Percentiles rank a stretch among this genome's conserved stretches.
These are phyloP conservation scores for Saprolegnia diclina DNA, from an alignment of 352 stramenopile genomes.

Conservation along the genomic window DNA sequence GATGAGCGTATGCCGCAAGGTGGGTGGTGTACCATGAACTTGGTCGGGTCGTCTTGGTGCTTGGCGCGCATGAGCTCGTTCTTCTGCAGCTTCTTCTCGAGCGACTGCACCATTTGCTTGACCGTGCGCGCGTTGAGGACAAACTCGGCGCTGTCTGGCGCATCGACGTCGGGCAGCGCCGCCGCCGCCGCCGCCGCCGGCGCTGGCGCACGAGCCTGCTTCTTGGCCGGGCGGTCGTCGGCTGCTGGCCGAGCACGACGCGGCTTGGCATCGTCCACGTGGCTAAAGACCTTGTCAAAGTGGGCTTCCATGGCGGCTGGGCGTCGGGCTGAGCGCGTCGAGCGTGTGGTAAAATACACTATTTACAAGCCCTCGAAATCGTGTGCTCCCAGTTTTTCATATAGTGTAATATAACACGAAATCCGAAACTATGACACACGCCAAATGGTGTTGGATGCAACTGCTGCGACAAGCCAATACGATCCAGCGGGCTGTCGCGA, in stretches of 20 bases:
- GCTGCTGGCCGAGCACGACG: neutral
- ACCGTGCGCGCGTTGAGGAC: conserved; percentile 63
- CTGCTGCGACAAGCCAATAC: no score
- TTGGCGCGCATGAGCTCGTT: conserved; percentile 80
- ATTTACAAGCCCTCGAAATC: neutral
- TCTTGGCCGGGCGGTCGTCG: conserved; percentile 14
- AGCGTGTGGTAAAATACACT: neutral
- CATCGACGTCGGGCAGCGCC: conserved; percentile 2
- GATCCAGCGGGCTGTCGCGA: no score
- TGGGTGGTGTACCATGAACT: conserved; percentile 53
- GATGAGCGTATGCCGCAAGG: neutral
- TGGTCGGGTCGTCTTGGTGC: conserved; percentile 60
- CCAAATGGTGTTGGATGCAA: no score
- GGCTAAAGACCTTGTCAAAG: conserved; percentile 26
- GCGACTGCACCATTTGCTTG: conserved; percentile 56
- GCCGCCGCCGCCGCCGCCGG: neutral
- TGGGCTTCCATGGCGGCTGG: conserved; percentile 23
- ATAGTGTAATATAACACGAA: neutral
- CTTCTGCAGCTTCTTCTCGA: conserved; percentile 66
- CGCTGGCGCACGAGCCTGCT: neutral
- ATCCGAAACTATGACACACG: no score
- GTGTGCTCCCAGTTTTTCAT: neutral
- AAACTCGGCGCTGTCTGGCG: conserved; percentile 12
- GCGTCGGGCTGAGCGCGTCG: neutral
- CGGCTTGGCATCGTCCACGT: neutral